Base-by-base conservation (phyloP, 495 filamentous ascomycete genomes). In the Podospora sp. region DNA sequence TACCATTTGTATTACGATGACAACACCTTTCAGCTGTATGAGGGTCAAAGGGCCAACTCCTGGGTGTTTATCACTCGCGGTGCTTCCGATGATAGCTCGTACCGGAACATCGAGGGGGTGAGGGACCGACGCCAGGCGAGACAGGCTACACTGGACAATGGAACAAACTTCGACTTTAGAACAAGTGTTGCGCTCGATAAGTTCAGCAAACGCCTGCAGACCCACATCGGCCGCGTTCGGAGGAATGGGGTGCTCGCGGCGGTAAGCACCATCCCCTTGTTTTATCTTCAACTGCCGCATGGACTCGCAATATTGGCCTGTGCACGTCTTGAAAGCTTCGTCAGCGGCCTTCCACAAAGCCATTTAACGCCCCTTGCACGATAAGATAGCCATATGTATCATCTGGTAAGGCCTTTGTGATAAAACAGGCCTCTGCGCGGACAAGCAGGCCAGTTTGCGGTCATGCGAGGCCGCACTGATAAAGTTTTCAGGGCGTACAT, bases 111-210 rank as follows among this genome's bases (percentile, higher is more conserved):
- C 3, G 65, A 71, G 50, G 72, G 67, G n/a, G 70, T 29, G 27
- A 76, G 79, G 20, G 76, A 80, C 52, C 64, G 69, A 24, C 69
- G 80, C 22, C 75, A 75, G 59, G 66, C 67, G 58, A 73, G 72
- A 50, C 78, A 82, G 62, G 70, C 59, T 14, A 80, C 82, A 0
- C 55, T 84, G 60, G 76, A 82, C n/a, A 58, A 62, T 46, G 77
- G 75, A 24, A 56, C 53, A 2, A 84, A 84, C 56, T 75, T 72
- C 65, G 81, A 84, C 61, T 80, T 73, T 27, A 66, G 76, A 24
- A 74, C 74, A 11, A 84, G 83, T 58, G 71, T 85, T 67, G 81
- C 81, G 11, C 68, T 85, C 18, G 67, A 82, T 36, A 84, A 83
- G 60, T 82, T 84, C 62, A 83, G 81, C 62, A 68, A 58, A 59